These are phyloP conservation scores for Tripterygium wilfordii DNA, from an alignment of 177 flowering plant genomes.

Conservation along the genomic window DNA sequence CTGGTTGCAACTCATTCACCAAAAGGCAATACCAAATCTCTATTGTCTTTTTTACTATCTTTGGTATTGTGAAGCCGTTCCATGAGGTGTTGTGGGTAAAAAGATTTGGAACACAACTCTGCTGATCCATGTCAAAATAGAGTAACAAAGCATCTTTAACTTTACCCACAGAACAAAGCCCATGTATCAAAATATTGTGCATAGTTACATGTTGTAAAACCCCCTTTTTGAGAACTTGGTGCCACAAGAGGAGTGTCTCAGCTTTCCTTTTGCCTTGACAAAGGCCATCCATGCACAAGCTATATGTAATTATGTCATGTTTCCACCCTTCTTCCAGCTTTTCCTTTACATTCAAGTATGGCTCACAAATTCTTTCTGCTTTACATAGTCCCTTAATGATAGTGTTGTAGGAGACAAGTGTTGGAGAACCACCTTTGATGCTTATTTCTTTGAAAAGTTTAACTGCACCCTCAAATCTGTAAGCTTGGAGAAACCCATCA, in stretches of 20 bases:
- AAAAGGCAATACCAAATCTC: conserved; percentile 60
- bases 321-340: conserved; percentile 67
- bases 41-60: conserved; percentile 43
- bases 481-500: conserved; percentile 43
- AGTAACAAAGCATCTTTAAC: conserved; percentile 53
- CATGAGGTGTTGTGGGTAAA: conserved; percentile 80
- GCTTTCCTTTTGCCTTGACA: conserved; percentile 53
- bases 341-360: conserved; percentile 58
- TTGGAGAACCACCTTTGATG: conserved; percentile 40
- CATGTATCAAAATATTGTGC: conserved; percentile 77
- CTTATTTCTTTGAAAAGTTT: conserved; percentile 42
- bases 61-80: conserved; percentile 62
- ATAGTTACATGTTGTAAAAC: conserved; percentile 60
- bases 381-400: conserved; percentile 66
- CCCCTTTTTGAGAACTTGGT: conserved; percentile 37
- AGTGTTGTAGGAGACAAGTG: conserved; percentile 62
- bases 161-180: conserved; percentile 73
- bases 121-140: conserved; percentile 40
- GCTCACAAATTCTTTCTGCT: conserved; percentile 50
- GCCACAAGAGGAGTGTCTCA: conserved; percentile 59
- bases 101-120: conserved; percentile 61
- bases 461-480: conserved; percentile 48
- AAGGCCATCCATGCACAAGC: conserved; percentile 66
- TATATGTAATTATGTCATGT: conserved; percentile 67
- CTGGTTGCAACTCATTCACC: conserved; percentile 50